These are phyloP conservation scores for Russula compacta DNA, from an alignment of 768 basidiomycete species.

Conservation along the genomic window DNA sequence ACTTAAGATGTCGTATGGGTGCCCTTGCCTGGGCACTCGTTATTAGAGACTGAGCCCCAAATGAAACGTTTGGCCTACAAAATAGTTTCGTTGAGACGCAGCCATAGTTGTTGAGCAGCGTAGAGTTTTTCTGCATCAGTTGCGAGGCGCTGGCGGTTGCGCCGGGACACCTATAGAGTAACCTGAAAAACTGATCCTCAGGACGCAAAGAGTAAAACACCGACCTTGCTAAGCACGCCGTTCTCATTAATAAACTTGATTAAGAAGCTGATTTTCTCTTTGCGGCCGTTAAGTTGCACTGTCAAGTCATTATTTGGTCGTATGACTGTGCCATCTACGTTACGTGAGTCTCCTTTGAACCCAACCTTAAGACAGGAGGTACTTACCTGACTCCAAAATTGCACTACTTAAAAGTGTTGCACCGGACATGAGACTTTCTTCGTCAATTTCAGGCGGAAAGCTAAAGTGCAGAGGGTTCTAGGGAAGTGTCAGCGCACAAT, in stretches of 20 bases:
- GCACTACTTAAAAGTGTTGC: constrained; percentile 67
- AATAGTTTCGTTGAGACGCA: constrained; percentile 58
- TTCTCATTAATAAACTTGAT: constrained; percentile 87
- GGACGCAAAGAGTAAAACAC: constrained; percentile 5
- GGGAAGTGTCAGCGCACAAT: neutral
- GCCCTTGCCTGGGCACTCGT: constrained; percentile 36
- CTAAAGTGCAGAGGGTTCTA: constrained; percentile 75
- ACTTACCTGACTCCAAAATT: constrained; percentile 63
- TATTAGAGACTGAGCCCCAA: neutral
- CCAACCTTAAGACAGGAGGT: neutral
- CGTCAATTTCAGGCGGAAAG: constrained; percentile 72
- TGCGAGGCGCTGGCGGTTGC: constrained; percentile 62
- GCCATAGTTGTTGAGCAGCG: constrained; percentile 75
- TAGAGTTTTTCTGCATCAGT: constrained; percentile 83
- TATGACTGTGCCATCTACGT: constrained; percentile 55
- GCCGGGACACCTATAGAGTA: constrained; percentile 61
- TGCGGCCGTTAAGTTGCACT: constrained; percentile 64
- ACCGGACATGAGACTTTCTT: constrained; percentile 68
- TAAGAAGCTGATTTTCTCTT: constrained; percentile 73
- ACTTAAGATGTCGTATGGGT: constrained; percentile 54
- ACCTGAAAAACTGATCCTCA: neutral
- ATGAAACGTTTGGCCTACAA: constrained; percentile 34
- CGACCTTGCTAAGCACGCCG: constrained; percentile 64
- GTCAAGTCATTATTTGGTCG: constrained; percentile 71
- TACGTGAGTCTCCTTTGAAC: neutral